phyloP scores from a whole-genome alignment of 495 filamentous ascomycete species.

The Aspergillus coremiiformis region DNA sequence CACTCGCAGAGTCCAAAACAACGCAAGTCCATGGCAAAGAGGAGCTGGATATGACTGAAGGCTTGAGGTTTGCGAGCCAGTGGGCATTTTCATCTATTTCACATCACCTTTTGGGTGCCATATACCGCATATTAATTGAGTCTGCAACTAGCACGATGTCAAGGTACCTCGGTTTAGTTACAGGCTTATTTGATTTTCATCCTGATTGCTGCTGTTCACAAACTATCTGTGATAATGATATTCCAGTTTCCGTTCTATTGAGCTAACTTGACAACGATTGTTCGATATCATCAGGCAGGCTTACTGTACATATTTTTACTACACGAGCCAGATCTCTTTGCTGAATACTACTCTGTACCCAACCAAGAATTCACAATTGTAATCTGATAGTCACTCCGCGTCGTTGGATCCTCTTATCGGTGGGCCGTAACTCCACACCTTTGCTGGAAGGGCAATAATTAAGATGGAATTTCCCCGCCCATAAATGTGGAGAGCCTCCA shows the following conservation, averaged over 20 bases:
- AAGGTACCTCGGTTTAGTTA: neutral
- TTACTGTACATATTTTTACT: no score
- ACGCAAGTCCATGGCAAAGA: neutral
- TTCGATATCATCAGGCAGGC: no score
- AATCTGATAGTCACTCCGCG: neutral
- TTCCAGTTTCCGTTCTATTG: no score
- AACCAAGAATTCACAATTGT: no score
- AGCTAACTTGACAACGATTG: no score
- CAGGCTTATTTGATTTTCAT: neutral
- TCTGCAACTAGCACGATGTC: neutral
- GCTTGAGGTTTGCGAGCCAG: neutral
- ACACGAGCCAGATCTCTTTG: no score
- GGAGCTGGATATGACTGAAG: neutral
- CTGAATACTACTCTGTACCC: no score
- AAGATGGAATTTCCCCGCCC: no score
- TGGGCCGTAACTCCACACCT: neutral
- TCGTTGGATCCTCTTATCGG: no score
- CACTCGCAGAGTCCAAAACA: neutral
- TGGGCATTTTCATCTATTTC: neutral
- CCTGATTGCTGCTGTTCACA: neutral
- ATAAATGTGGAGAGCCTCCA: neutral
- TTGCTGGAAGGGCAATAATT: neutral
- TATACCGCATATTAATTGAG: neutral
- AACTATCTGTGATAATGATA: neutral
- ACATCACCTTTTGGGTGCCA: neutral